Conservation (phyloP, 2,329 filamentous ascomycete species). For the Setomelanomma holmii region DNA sequence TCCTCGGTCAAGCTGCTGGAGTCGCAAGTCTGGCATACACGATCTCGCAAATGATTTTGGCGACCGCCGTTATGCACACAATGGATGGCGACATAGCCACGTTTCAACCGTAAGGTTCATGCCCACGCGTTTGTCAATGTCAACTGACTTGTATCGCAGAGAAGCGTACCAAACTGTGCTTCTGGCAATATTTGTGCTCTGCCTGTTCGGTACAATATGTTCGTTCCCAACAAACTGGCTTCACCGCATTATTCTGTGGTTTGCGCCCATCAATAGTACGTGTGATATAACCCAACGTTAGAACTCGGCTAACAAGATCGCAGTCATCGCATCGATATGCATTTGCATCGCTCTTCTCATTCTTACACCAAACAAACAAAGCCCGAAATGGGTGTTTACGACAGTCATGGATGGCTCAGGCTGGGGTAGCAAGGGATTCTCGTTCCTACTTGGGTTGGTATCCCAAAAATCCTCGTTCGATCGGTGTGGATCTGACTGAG, state of each 20-base stretch:
- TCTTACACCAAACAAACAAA: constrained; percentile 66
- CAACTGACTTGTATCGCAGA: constrained; percentile 44
- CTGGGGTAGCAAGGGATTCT: constrained; percentile 67
- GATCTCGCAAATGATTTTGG: constrained; percentile 69
- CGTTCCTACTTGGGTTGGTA: constrained; percentile 65
- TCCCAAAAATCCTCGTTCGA: constrained; percentile 1
- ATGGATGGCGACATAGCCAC: constrained; percentile 59
- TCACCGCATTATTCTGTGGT: constrained; percentile 68
- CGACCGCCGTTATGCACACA: constrained; percentile 68
- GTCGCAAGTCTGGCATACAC: constrained; percentile 69
- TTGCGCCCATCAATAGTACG: constrained; percentile 69
- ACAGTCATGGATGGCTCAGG: constrained; percentile 68
- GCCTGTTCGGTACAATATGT: constrained; percentile 65
- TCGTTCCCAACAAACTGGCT: constrained; percentile 67
- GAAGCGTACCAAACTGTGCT: constrained; percentile 65
- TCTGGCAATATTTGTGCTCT: constrained; percentile 63
- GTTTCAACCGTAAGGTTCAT: constrained; percentile 62
- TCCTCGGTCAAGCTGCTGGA: constrained; percentile 69
- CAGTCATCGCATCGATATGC: constrained; percentile 64
- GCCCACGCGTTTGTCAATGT: not conserved
- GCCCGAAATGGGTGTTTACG: constrained; percentile 66
- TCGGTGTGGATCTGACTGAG: constrained; percentile 11
- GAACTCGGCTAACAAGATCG: constrained; percentile 8
- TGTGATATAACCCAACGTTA: not conserved
- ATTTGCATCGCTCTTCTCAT: constrained; percentile 67